Evolutionary conservation across 78 protist genomes (phyloP).

Genomic region (Blattamonas nauphoetae): DNA sequence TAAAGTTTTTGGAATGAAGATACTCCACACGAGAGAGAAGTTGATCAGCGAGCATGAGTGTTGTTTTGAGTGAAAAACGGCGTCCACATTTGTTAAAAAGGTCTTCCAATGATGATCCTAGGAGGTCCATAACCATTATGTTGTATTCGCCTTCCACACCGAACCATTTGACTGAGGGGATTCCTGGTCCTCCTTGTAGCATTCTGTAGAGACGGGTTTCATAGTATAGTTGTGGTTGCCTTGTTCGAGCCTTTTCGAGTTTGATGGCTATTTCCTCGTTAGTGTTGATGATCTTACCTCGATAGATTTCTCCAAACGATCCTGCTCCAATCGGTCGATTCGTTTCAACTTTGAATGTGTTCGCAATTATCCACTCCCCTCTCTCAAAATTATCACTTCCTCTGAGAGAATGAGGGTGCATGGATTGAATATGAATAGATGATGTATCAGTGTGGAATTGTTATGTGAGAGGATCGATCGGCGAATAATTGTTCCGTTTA

Average conservation of each 20-base stretch:
- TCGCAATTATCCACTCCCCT: too few species aligned
- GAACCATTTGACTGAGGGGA: background rate
- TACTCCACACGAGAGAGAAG: slow-evolving; percentile 32
- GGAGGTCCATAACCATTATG: slow-evolving; percentile 27
- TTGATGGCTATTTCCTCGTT: background rate
- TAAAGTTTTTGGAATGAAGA: slow-evolving; percentile 37
- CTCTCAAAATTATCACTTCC: too few species aligned
- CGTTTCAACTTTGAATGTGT: too few species aligned
- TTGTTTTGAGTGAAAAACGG: slow-evolving; percentile 27
- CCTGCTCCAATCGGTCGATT: too few species aligned
- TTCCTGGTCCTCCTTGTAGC: background rate
- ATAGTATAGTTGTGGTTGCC: background rate
- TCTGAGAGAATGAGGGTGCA: too few species aligned
- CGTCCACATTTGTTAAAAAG: slow-evolving; percentile 28
- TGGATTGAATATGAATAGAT: too few species aligned
- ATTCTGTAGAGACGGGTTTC: background rate
- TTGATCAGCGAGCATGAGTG: slow-evolving; percentile 38
- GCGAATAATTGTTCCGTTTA: too few species aligned
- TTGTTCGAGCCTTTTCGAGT: background rate
- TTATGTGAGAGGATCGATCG: too few species aligned
- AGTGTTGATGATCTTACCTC: background rate
- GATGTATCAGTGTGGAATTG: too few species aligned
- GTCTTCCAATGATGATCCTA: slow-evolving; percentile 52
- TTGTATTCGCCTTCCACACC: background rate
- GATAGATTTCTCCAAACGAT: background rate